Base-by-base conservation (phyloP, 352 stramenopile genomes). In the Globisporangium canariense region DNA sequence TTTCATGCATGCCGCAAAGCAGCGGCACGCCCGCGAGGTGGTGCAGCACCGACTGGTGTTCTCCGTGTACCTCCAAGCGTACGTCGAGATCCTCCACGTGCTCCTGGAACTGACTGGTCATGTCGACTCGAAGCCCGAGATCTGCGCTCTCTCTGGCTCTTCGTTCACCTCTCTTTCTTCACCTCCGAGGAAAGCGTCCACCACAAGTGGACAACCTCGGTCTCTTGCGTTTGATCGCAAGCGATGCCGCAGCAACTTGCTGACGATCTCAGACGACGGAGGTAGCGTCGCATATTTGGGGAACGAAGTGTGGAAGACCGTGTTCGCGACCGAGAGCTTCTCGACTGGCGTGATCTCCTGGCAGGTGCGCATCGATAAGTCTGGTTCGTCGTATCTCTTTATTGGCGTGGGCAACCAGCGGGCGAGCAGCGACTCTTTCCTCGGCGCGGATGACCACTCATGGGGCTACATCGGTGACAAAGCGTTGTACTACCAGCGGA, bases 401-500 rank as follows among this genome's bases (percentile, higher is more conserved):
- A 79, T 99, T 56, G 98, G 98, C 3, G 90, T 99, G 8, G 93
- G 96, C 1, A 98, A 90, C 13, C 76, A 86, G 16, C 80, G 90
- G 52, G 92, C 90, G 0, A 98, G 97, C 67, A 75, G 95, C 14
- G 91, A 96, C 51, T 99, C 96, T 4, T 99, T 99, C 71, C 81
- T 99, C 22, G 98, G 98, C 1, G 93, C 97, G 9, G 97, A 99
- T 62, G 93, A 97, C 34, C 86, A 99, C 46, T 98, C 97, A 0
- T 99, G 97, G 97, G 98, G 98, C 9, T 98, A 98, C 59, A 99
- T 99, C 59, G 98, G 97, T 0, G 98, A 99, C 58, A 96, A 98
- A 69, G 97, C 97, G n/a, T 75, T 99, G 14, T 99, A 99, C 73
- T 98, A 99, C 68, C 96, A 98, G 64, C 82, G 97, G 25, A 97